Percentiles rank a stretch among this genome's conserved stretches.
These are phyloP conservation scores for Arabidopsis hybrid DNA, from an alignment of 441 rosid species.

Conservation along the genomic window DNA sequence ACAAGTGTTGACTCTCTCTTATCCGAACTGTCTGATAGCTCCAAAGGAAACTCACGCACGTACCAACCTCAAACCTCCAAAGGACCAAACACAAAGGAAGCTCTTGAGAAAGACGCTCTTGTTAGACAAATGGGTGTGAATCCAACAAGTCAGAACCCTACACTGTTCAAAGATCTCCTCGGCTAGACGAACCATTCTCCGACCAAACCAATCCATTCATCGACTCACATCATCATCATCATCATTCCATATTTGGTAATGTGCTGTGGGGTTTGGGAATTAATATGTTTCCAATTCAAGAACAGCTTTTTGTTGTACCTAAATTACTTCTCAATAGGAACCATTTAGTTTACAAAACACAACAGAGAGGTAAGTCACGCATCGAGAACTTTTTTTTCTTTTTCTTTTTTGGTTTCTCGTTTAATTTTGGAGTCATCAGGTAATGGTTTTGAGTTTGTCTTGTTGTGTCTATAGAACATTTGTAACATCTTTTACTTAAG, in stretches of 20 bases:
- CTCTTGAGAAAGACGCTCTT: slow-evolving; percentile 89
- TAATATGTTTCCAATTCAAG: slow-evolving; percentile 33
- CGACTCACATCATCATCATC: slow-evolving; percentile 12
- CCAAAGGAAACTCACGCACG: slow-evolving; percentile 36
- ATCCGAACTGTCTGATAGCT: slow-evolving; percentile 53
- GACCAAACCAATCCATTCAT: slow-evolving; percentile 15
- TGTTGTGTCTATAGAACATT: slow-evolving; percentile 43
- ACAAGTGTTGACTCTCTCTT: slow-evolving; percentile 51
- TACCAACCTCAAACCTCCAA: slow-evolving; percentile 52
- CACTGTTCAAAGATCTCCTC: slow-evolving; percentile 85
- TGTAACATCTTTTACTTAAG: slow-evolving; percentile 39
- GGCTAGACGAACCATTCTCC: slow-evolving; percentile 50
- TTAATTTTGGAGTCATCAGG: slow-evolving; percentile 37
- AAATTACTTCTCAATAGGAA: slow-evolving; percentile 42
- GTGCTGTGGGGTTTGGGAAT: slow-evolving; percentile 23
- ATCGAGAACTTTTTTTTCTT: slow-evolving; percentile 10
- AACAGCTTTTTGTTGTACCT: slow-evolving; percentile 43
- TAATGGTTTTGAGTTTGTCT: slow-evolving; percentile 40
- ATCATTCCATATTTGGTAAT: slow-evolving; percentile 33
- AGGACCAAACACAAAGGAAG: slow-evolving; percentile 74
- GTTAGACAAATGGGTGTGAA: slow-evolving; percentile 97
- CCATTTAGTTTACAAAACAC: slow-evolving; percentile 40
- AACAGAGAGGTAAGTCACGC: slow-evolving; percentile 24
- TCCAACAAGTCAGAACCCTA: slow-evolving; percentile 89
- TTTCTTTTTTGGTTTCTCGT: slow-evolving; percentile 24